Percentiles rank a stretch among this genome's conserved stretches.
These are phyloP conservation scores for Dentipellis sp. DNA, from an alignment of 768 basidiomycete genomes.

Conservation along the genomic window DNA sequence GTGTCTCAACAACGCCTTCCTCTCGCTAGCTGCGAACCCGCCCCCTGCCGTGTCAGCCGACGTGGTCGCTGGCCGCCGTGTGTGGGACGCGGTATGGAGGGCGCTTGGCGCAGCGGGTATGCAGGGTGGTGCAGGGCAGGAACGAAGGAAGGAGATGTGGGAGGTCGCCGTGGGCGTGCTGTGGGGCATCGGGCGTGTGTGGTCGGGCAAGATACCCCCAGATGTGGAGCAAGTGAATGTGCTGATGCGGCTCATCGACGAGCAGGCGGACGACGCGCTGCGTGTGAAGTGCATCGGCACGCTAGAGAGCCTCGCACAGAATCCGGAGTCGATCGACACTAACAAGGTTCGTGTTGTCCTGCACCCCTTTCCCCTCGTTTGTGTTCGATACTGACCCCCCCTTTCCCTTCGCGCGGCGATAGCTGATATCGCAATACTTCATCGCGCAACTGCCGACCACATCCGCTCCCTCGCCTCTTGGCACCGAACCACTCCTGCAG, in stretches of 20 bases:
- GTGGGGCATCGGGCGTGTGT: conserved; percentile 80
- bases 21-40: conserved; percentile 52
- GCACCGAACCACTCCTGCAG: conserved; percentile 68
- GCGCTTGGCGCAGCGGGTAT: conserved; percentile 52
- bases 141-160: conserved; percentile 68
- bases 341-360: conserved; percentile 42
- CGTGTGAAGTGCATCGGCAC: conserved; percentile 78
- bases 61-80: conserved; percentile 34
- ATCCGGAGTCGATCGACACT: conserved; percentile 49
- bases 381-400: not conserved
- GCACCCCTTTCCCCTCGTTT: not conserved
- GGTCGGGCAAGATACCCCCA: conserved; percentile 54
- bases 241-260: conserved; percentile 57
- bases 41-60: conserved; percentile 35
- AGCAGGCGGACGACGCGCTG: conserved; percentile 42
- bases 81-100: conserved; percentile 64
- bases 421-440: conserved; percentile 60
- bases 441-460: conserved; percentile 50
- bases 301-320: conserved; percentile 77
- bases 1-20: conserved; percentile 83
- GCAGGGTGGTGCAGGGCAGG: conserved; percentile 51
- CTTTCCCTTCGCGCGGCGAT: not conserved
- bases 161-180: conserved; percentile 72
- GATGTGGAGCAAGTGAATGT: conserved; percentile 51
- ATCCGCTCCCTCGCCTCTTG: conserved; percentile 29